phyloP scores from a whole-genome alignment of 2,329 filamentous ascomycete genomes.

The Periconia sp. region DNA sequence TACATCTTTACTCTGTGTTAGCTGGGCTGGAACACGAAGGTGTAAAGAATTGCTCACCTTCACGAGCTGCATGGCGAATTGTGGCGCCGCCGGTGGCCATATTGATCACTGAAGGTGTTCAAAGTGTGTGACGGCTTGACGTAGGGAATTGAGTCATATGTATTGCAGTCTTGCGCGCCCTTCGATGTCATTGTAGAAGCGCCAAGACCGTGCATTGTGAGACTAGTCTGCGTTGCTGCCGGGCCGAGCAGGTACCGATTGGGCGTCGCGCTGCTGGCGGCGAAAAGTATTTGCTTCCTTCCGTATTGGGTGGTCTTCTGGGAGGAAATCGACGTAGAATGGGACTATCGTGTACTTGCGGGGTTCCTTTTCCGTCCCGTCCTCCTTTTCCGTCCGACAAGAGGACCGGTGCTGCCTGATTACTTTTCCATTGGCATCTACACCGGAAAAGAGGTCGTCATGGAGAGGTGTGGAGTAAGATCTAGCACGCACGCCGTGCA shows the following conservation, averaged over 20 bases:
- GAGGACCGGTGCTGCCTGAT: conserved; percentile 4
- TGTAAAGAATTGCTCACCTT: conserved; percentile 56
- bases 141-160: not conserved
- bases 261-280: not conserved
- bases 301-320: conserved; percentile 22
- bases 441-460: conserved; percentile 35
- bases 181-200: conserved; percentile 2
- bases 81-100: conserved; percentile 40
- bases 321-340: conserved; percentile 30
- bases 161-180: not conserved
- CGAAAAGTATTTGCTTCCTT: conserved; percentile 20
- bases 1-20: conserved; percentile 66
- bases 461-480: conserved; percentile 25
- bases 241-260: not conserved
- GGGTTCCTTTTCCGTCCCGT: conserved; percentile 22
- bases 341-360: conserved; percentile 25
- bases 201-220: conserved; percentile 3
- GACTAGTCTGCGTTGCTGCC: not conserved
- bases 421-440: conserved; percentile 24
- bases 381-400: not conserved
- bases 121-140: not conserved
- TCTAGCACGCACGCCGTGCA: conserved; percentile 12
- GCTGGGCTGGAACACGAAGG: not conserved
- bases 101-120: no score
- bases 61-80: conserved; percentile 65